Conservation (phyloP, 345 rosid species). For the Camelina hispida region DNA sequence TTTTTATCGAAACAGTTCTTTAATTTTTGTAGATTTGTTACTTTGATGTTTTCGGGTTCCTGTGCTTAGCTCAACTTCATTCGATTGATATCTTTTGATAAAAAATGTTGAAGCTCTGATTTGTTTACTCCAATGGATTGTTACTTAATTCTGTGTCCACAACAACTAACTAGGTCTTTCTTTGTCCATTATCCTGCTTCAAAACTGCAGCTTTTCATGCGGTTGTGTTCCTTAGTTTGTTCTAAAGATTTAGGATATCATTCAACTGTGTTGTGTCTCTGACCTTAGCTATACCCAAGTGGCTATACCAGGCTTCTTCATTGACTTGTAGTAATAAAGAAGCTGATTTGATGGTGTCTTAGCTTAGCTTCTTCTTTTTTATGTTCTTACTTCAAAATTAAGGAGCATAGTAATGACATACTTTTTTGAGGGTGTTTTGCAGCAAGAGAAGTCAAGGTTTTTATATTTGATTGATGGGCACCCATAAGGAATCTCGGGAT, state of each 20-base stretch:
- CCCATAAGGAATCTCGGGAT: constrained; percentile 62
- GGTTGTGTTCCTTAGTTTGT: neutral
- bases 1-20: constrained; percentile 14
- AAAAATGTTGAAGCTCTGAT: neutral
- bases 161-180: neutral
- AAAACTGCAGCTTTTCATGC: neutral
- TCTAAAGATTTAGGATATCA: neutral
- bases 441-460: neutral
- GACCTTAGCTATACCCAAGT: no score
- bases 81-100: neutral
- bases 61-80: no score
- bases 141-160: neutral
- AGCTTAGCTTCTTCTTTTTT: constrained; percentile 9
- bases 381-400: neutral
- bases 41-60: no score
- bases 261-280: neutral
- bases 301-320: no score
- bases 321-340: neutral
- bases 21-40: no score
- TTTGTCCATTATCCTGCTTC: no score
- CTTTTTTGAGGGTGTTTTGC: constrained; percentile 1
- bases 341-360: constrained; percentile 14
- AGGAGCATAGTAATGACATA: neutral
- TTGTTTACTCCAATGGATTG: neutral
- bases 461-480: constrained; percentile 50